Evolutionary conservation across 208 protist genomes (phyloP), one percentile per base, ranked within the genome.

Genomic region (Trypanosomatidae sp.): DNA sequence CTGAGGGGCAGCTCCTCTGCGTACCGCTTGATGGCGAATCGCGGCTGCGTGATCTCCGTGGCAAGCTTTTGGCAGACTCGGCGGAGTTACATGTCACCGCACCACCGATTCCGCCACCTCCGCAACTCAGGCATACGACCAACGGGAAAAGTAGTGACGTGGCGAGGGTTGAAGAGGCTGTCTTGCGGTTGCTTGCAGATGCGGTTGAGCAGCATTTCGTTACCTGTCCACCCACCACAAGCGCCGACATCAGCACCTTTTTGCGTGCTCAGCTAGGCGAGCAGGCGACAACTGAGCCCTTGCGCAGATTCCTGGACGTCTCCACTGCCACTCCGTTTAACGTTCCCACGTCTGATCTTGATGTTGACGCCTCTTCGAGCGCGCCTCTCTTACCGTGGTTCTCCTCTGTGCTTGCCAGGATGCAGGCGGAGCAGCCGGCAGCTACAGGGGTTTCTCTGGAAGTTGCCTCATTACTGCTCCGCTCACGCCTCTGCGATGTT

Each of bases 61-160:
- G 10, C 0, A 33, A 33, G 12, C n/a, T 79, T 33, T 66, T 28
- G 17, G 75, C 74, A 46, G 69, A 79, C 56, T 65, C 28, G 9
- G 41, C 75, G 19, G 75, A 74, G 75, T 25, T 79, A 50, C 52
- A 52, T 41, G 36, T 79, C 9, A 65, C 62, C 4, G 47, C 75
- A 6, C 69, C 75, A 15, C 1, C 62, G 52, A 28, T 30, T 10
- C 49, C 73, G 39, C 53, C 55, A 39, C 6, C 7, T 19, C 12
- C 44, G 0, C n/a, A 12, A n/a, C 36, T 17, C 22, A n/a, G 3
- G 13, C 50, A 22, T 22, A 19, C 33, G 50, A 50, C 25, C 50
- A 33, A 10, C 30, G 30, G n/a, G 30, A 43, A 19, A 28, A n/a
- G 0, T n/a, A 10, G 10, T 28, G 49, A n/a, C 36, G 52, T 28